A percentile compares a stretch with the other conserved stretches of the same genome.
Evolutionary conservation across 2,329 filamentous ascomycete species (phyloP).

Genomic region (Knufia fluminis): DNA sequence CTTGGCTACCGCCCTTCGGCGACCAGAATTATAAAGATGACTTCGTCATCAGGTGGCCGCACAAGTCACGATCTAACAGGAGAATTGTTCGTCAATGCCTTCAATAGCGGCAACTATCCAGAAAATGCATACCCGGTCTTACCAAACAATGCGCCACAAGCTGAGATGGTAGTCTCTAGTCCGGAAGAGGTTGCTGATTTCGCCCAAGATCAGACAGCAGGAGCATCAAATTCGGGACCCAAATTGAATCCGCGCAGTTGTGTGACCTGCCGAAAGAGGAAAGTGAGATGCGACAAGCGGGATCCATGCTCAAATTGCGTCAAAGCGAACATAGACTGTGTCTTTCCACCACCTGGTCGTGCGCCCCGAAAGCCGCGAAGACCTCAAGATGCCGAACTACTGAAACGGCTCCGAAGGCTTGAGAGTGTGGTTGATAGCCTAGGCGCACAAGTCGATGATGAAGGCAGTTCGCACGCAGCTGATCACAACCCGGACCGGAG

Average conservation of each 20-base stretch:
- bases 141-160: not conserved
- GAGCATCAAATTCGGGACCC: not conserved
- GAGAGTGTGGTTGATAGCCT: conserved; percentile 54
- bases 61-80: not conserved
- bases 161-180: not conserved
- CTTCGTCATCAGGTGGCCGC: not conserved
- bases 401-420: conserved; percentile 48
- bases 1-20: no score
- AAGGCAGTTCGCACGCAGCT: conserved; percentile 13
- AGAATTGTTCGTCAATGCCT: conserved; percentile 2
- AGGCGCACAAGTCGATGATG: conserved; percentile 37
- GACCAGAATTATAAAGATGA: no score
- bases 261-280: conserved; percentile 39
- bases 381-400: conserved; percentile 49
- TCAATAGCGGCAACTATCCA: not conserved
- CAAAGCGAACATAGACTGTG: conserved; percentile 47
- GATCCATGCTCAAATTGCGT: conserved; percentile 39
- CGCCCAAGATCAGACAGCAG: not conserved
- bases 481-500: conserved; percentile 4
- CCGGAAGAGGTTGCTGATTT: not conserved
- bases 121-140: not conserved
- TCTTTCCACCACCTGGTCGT: conserved; percentile 54
- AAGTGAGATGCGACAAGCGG: conserved; percentile 41
- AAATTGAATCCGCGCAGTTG: conserved; percentile 34
- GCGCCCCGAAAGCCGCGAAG: conserved; percentile 52